These are phyloP conservation scores for Nemophila menziesii DNA, from an alignment of 257 asterid species.

Conservation along the genomic window DNA sequence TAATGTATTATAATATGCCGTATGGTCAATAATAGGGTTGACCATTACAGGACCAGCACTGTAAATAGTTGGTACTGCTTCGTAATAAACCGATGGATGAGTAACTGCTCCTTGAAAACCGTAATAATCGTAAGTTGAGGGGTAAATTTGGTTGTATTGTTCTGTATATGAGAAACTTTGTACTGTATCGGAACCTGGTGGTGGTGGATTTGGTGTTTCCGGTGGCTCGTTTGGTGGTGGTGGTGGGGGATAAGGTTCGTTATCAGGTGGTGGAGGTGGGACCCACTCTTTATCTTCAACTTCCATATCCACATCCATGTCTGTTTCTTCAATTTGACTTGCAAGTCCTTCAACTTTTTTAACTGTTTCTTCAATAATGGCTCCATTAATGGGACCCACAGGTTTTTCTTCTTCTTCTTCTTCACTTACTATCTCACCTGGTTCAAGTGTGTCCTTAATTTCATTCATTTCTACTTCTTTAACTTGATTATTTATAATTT, in stretches of 20 bases:
- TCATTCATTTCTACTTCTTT: constrained; percentile 23
- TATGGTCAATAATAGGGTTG: constrained; percentile 40
- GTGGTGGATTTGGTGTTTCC: constrained; percentile 38
- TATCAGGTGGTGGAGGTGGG: constrained; percentile 90
- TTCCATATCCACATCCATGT: constrained; percentile 99
- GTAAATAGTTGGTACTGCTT: constrained; percentile 36
- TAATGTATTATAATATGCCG: constrained; percentile 46
- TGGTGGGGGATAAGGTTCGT: constrained; percentile 85
- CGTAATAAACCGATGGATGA: constrained; percentile 53
- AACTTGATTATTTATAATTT: constrained; percentile 22
- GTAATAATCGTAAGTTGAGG: constrained; percentile 47
- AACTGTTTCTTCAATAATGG: constrained; percentile 19
- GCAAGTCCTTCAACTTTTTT: constrained; percentile 21
- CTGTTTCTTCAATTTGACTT: constrained; percentile 48
- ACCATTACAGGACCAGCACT: constrained; percentile 35
- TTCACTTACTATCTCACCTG: constrained; percentile 18
- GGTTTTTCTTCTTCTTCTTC: constrained; percentile 20
- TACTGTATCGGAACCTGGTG: constrained; percentile 29
- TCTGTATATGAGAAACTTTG: constrained; percentile 45
- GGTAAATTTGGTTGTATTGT: constrained; percentile 43
- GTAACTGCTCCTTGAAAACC: constrained; percentile 38
- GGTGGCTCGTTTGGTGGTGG: constrained; percentile 89
- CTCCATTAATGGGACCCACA: constrained; percentile 12
- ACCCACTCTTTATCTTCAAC: constrained; percentile 78
- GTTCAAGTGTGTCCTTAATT: constrained; percentile 23